These are phyloP conservation scores for Aspergillus aculeatus DNA, from an alignment of 2,329 filamentous ascomycete species.

Conservation along the genomic window DNA sequence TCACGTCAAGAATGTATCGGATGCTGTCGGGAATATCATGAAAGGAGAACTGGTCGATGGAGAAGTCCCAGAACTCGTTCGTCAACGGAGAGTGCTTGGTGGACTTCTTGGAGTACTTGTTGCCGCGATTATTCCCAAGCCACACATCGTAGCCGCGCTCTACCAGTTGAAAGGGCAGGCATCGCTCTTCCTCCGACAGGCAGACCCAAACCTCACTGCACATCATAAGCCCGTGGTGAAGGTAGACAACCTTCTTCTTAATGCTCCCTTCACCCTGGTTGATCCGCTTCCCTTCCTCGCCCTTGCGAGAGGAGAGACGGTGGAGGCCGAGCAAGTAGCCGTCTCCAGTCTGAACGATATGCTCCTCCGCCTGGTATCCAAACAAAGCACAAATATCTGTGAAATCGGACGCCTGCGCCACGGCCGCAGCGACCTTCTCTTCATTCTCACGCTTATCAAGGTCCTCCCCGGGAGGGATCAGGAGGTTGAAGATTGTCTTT, in stretches of 20 bases:
- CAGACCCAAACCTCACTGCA: constrained; percentile 99
- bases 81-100: constrained; percentile 72
- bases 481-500: constrained; percentile 75
- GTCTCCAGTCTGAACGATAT: constrained; percentile 91
- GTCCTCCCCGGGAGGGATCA: constrained; percentile 65
- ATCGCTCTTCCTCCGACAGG: constrained; percentile 79
- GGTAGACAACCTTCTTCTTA: constrained; percentile 82
- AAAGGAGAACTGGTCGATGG: constrained; percentile 97
- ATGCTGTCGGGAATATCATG: constrained; percentile 96
- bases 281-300: constrained; percentile 75
- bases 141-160: constrained; percentile 95
- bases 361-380: constrained; percentile 92
- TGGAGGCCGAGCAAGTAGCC: constrained; percentile 91
- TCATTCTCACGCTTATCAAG: constrained; percentile 67
- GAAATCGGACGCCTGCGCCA: constrained; percentile 87
- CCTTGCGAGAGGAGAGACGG: constrained; percentile 76
- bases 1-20: constrained; percentile 82
- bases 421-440: constrained; percentile 68
- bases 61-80: constrained; percentile 90
- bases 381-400: constrained; percentile 88
- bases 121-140: constrained; percentile 96
- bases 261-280: constrained; percentile 66
- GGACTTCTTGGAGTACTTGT: constrained; percentile 98
- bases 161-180: constrained; percentile 83
- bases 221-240: constrained; percentile 97